Conservation (phyloP, 2,329 filamentous ascomycete species). For the Colletotrichum theobromicola region DNA sequence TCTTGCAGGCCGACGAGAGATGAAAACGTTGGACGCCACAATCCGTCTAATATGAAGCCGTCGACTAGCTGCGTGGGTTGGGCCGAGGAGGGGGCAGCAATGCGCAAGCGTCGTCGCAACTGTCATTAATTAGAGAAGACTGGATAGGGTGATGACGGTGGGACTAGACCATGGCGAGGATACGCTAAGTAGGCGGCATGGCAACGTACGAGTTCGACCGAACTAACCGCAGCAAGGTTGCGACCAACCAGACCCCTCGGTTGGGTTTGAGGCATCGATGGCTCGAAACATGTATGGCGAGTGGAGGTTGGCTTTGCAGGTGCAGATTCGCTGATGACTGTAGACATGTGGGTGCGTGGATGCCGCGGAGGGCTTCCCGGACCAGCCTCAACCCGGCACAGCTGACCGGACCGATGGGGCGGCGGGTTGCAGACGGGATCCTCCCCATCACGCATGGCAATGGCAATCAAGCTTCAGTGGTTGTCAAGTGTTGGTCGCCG, state of each 20-base stretch:
- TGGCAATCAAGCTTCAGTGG: not conserved
- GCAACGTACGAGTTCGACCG: conserved; percentile 11
- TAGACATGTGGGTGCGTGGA: not conserved
- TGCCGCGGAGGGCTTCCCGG: not conserved
- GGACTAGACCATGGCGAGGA: not conserved
- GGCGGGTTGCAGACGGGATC: not conserved
- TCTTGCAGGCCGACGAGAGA: not conserved
- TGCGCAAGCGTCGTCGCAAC: conserved; percentile 9
- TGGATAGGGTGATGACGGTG: not conserved
- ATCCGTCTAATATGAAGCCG: not conserved
- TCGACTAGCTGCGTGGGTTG: not conserved
- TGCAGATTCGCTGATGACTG: not conserved
- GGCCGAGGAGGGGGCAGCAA: not conserved
- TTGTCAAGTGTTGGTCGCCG: not conserved
- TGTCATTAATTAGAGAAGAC: not conserved
- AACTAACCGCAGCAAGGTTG: conserved; percentile 2
- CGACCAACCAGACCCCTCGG: not conserved
- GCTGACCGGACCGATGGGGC: not conserved
- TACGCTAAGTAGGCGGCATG: not conserved
- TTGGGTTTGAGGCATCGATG: conserved; percentile 11
- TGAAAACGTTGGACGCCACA: conserved; percentile 10
- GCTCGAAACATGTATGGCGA: conserved; percentile 14
- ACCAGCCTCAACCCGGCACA: conserved; percentile 6
- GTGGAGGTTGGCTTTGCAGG: not conserved
- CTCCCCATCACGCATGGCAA: not conserved